Evolutionary conservation across 345 rosid genomes (phyloP), one percentile per base, ranked within the genome.

Genomic region (Laguncularia racemosa): DNA sequence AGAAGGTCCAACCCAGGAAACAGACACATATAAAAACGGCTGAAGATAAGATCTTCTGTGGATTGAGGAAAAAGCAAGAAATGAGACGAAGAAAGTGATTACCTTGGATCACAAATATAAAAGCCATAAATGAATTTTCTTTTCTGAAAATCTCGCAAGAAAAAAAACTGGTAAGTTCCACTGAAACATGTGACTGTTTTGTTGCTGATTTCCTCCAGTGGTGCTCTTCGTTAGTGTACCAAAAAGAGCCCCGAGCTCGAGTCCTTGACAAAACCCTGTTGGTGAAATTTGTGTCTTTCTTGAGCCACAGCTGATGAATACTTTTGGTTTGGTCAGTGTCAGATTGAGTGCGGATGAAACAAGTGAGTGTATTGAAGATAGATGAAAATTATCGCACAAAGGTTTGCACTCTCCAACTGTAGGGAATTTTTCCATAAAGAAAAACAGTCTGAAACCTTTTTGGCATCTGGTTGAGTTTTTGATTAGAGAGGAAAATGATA

Each of bases 111-210:
- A 62, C 48, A 45, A 33, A 76, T 63, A 12, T 58, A 9, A 48
- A 88, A 52, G 44, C 18, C 59, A 67, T 79, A 85, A 8, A 51
- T 44, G 89, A 63, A 43, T 18, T 23, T 8, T 21, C 19, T 18
- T 33, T 46, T 14, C 38, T 40, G 77, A 75, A 83, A 44, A 77
- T 59, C 86, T 85, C 18, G 76, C 86, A n/a, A n/a, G n/a, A n/a
- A n/a, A n/a, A n/a, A n/a, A 13, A 88, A 74, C 11, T 56, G 50
- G 56, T 88, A 73, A 33, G 82, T 66, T 2, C 2, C 10, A 14
- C 26, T 20, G 1, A n/a, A n/a, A 50, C 3, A 7, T 18, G 12
- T 16, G 53, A 5, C 52, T 51, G 20, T n/a, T 40, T 47, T 50
- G 18, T 16, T 53, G 56, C 46, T 51, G 61, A 43, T n/a, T 14